Percentiles rank a stretch among this genome's conserved stretches.
Evolutionary conservation across 768 basidiomycete genomes (phyloP).

Genomic region (Auricularia cornea): DNA sequence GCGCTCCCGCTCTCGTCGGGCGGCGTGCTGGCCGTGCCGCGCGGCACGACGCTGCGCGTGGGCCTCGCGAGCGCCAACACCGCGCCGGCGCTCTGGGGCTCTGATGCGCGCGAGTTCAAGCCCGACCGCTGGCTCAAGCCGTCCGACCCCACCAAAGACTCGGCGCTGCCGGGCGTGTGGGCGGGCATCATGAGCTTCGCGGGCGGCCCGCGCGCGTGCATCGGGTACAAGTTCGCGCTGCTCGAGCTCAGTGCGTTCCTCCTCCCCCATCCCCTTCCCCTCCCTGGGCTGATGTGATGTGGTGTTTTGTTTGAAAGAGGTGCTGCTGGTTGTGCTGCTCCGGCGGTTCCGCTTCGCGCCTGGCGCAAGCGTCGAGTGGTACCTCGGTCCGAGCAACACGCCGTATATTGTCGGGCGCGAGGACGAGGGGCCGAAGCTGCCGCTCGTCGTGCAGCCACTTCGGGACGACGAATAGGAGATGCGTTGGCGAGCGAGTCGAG

Average conservation of each 20-base stretch:
- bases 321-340: not conserved
- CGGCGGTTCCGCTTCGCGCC: not conserved
- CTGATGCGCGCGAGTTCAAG: slow-evolving; percentile 34
- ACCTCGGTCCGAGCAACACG: not conserved
- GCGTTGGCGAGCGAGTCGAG: no score
- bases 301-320: no score
- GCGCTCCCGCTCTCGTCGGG: not conserved
- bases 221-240: slow-evolving; percentile 2
- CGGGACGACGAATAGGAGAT: not conserved
- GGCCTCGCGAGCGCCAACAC: slow-evolving; percentile 42
- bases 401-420: not conserved
- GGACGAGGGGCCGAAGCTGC: not conserved
- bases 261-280: no score
- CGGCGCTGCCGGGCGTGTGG: not conserved
- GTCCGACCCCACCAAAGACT: not conserved
- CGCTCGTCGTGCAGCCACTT: not conserved
- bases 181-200: slow-evolving; percentile 1
- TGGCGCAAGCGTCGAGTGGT: not conserved
- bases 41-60: slow-evolving; percentile 34
- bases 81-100: slow-evolving; percentile 39
- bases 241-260: not conserved
- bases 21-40: slow-evolving; percentile 19
- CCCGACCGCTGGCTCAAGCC: slow-evolving; percentile 34
- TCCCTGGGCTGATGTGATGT: no score
- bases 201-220: slow-evolving; percentile 4